Conservation (phyloP, 2,329 filamentous ascomycete genomes). For the Colletotrichum truncatum region DNA sequence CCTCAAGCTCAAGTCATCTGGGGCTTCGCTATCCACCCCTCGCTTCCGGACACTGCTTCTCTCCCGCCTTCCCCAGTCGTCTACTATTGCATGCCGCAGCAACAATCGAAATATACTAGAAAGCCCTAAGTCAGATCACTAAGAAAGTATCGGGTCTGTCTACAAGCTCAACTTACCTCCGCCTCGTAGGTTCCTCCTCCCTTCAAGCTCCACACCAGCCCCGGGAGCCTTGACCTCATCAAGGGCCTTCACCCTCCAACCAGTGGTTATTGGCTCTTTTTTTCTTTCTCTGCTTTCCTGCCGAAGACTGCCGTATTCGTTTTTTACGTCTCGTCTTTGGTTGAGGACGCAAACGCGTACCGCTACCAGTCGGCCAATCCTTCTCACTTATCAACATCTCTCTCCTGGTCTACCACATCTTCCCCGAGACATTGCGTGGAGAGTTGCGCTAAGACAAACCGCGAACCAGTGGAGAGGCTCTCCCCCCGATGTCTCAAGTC, state of each 20-base stretch:
- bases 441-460: slow-evolving; percentile 28
- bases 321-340: neutral
- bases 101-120: slow-evolving; percentile 27
- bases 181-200: slow-evolving; percentile 21
- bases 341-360: slow-evolving; percentile 17
- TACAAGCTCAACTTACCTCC: slow-evolving; percentile 24
- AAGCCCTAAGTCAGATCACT: slow-evolving; percentile 28
- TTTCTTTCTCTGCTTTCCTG: slow-evolving; percentile 7
- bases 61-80: slow-evolving; percentile 17
- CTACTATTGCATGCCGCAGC: slow-evolving; percentile 22
- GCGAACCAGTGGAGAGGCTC: slow-evolving; percentile 36
- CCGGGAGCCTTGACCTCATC: slow-evolving; percentile 25
- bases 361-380: neutral
- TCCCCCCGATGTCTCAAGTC: slow-evolving; percentile 43
- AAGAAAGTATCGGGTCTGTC: slow-evolving; percentile 20
- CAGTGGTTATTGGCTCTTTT: slow-evolving; percentile 24
- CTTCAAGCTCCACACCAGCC: slow-evolving; percentile 29
- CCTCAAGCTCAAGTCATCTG: slow-evolving; percentile 29
- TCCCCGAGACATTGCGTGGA: slow-evolving; percentile 31
- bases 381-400: slow-evolving; percentile 11
- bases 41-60: slow-evolving; percentile 24
- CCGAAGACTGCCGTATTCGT: slow-evolving; percentile 11
- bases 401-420: slow-evolving; percentile 8
- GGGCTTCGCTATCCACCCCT: slow-evolving; percentile 20
- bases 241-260: slow-evolving; percentile 26